A percentile compares a stretch with the other conserved stretches of the same genome.
Conservation (phyloP, 257 asterid species). For the Ilex aquifolium region DNA sequence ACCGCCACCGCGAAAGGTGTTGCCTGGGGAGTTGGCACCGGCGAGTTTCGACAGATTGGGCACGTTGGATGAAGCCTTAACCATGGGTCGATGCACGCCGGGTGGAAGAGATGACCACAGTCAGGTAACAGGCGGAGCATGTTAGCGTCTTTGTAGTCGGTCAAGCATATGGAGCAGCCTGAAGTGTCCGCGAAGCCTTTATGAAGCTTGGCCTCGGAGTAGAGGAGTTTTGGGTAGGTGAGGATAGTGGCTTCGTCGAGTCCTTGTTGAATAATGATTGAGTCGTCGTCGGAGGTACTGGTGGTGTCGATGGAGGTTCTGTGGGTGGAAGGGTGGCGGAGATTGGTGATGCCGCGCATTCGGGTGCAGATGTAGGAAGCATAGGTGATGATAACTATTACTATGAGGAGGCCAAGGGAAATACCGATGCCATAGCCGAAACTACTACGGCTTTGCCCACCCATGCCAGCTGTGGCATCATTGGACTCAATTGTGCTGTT, state of each 20-base stretch:
- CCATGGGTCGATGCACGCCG: slow-evolving; percentile 60
- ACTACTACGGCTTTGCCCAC: slow-evolving; percentile 8
- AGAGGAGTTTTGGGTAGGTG: slow-evolving; percentile 35
- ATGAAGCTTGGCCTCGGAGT: slow-evolving; percentile 27
- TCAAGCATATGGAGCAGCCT: slow-evolving; percentile 16
- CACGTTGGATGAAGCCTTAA: slow-evolving; percentile 41
- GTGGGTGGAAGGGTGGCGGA: background rate
- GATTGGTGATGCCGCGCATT: background rate
- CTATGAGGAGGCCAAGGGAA: slow-evolving; percentile 21
- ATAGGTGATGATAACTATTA: slow-evolving; percentile 27
- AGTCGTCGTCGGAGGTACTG: background rate
- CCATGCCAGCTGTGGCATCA: background rate
- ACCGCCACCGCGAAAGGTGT: slow-evolving; percentile 13
- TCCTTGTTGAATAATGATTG: slow-evolving; percentile 10
- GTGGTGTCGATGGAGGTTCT: background rate
- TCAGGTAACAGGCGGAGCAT: no score
- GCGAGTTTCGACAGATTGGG: slow-evolving; percentile 58
- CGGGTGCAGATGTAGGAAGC: slow-evolving; percentile 24
- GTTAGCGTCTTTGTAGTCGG: no score
- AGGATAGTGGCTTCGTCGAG: slow-evolving; percentile 30
- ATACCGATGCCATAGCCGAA: slow-evolving; percentile 34
- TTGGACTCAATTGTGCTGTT: slow-evolving; percentile 4
- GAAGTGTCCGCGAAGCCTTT: slow-evolving; percentile 18
- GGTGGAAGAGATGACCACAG: slow-evolving; percentile 35
- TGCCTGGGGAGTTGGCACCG: slow-evolving; percentile 13